phyloP scores from a whole-genome alignment of 2,329 filamentous ascomycete genomes.

The Emmonsiellopsis sp. region DNA sequence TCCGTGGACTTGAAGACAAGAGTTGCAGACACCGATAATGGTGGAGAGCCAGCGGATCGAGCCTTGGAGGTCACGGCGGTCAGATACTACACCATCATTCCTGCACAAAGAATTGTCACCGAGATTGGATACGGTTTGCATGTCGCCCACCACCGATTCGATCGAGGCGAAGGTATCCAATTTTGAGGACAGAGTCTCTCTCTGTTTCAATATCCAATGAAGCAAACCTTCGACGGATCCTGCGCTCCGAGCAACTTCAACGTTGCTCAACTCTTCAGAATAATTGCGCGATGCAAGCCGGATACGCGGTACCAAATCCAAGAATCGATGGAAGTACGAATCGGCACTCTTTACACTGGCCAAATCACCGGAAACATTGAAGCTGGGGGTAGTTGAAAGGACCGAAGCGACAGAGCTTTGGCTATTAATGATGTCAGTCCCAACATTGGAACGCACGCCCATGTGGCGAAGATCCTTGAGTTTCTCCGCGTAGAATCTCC shows the following conservation, averaged over 20 bases:
- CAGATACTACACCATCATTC: conserved; percentile 5
- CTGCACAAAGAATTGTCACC: conserved; percentile 17
- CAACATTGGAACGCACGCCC: conserved; percentile 79
- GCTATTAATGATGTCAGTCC: conserved; percentile 59
- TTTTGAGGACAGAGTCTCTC: conserved; percentile 24
- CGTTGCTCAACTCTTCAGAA: conserved; percentile 72
- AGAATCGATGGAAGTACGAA: conserved; percentile 67
- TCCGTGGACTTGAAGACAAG: conserved; percentile 56
- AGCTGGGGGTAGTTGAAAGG: conserved; percentile 49
- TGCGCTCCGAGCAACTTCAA: conserved; percentile 68
- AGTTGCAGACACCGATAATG: conserved; percentile 53
- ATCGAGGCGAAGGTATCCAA: conserved; percentile 22
- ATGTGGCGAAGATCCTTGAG: conserved; percentile 75
- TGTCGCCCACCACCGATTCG: conserved; percentile 20
- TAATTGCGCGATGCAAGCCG: conserved; percentile 62
- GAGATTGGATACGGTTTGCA: conserved; percentile 24
- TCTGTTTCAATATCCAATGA: conserved; percentile 36
- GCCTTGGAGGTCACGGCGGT: conserved; percentile 18
- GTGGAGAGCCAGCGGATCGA: conserved; percentile 54
- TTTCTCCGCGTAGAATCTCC: conserved; percentile 81
- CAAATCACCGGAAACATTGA: conserved; percentile 15
- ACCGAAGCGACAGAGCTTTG: conserved; percentile 64
- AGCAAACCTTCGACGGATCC: conserved; percentile 83
- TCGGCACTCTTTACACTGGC: conserved; percentile 42
- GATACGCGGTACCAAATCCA: conserved; percentile 62